Evolutionary conservation across 2,329 filamentous ascomycete genomes (phyloP), one percentile per base, ranked within the genome.

Genomic region (Aureobasidium sp.): DNA sequence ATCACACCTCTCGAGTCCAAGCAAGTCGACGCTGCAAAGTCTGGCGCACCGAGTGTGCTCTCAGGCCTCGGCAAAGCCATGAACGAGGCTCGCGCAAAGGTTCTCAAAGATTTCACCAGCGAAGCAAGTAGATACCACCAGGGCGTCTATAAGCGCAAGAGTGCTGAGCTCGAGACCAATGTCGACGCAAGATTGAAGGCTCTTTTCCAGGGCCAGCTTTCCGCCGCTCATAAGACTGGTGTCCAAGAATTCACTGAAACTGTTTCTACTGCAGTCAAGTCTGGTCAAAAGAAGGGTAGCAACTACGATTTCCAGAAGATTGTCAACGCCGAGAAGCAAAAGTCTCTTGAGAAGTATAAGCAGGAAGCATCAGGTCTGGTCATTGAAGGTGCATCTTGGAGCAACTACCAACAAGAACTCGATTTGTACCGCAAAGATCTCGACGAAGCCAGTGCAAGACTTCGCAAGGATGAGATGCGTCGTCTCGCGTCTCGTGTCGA

Each of bases 91-190:
- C 85, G 95, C 44, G 77, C 81, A 48, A 87, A 87, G 68, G 86
- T 88, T 35, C 78, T 97, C 64, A 88, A 87, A 69, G 85, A 85
- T n/a, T 99, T 99, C 69, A 91, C 96, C 72, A 84, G 83, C 0
- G 91, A 96, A 72, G 94, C 94, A 1, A 92, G 92, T 72, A 83
- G 94, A 65, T 99, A 99, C 73, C 94, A 97, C 80, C 97, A 97
- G 77, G 91, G 88, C 19, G 94, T 99, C 17, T 99, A 94, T 74
- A 81, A 85, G 66, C 84, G 90, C 62, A 99, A 99, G 77, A 85
- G 85, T 65, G 81, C 84, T 1, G 94, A 99, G 71, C 82, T 99
- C 8, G 90, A 94, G 72, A 79, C 79, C 69, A 97, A 96, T 76
- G 83, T 97, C 42, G 94, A 97, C 71, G 81, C 84, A n/a, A 84